Conservation (phyloP, 306 rosid species). For the Amphicarpaea edgeworthii region DNA sequence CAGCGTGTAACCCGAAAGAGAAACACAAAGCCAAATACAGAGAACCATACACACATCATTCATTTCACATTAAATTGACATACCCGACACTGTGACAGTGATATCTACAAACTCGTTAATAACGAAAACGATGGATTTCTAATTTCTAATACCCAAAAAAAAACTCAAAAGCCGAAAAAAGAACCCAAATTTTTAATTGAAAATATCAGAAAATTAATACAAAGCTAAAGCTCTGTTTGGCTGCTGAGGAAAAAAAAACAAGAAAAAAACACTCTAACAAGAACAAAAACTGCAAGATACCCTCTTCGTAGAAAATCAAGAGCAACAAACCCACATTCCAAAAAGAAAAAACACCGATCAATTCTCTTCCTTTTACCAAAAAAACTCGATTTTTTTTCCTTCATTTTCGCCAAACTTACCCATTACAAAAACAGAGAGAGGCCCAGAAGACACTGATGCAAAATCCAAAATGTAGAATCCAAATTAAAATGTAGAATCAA, state of each 20-base stretch:
- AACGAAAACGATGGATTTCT: slow-evolving; percentile 40
- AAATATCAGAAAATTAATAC: not conserved
- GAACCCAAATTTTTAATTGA: not conserved
- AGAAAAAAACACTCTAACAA: slow-evolving; percentile 16
- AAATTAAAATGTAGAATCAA: slow-evolving; percentile 21
- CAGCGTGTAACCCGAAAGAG: slow-evolving; percentile 16
- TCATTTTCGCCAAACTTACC: slow-evolving; percentile 28
- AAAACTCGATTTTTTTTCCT: slow-evolving; percentile 27
- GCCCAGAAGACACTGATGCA: slow-evolving; percentile 8
- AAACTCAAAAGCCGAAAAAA: slow-evolving; percentile 35
- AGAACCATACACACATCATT: slow-evolving; percentile 19
- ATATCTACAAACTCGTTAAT: slow-evolving; percentile 20
- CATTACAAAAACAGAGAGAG: not conserved
- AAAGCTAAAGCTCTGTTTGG: slow-evolving; percentile 43
- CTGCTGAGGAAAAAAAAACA: slow-evolving; percentile 8
- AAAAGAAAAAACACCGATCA: slow-evolving; percentile 1
- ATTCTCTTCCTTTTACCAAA: not conserved
- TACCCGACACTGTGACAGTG: slow-evolving; percentile 4
- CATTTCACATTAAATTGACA: slow-evolving; percentile 15
- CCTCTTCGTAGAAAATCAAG: slow-evolving; percentile 13
- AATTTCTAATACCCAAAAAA: slow-evolving; percentile 30
- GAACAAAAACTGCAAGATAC: slow-evolving; percentile 21
- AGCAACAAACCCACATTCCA: slow-evolving; percentile 37
- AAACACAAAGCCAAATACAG: slow-evolving; percentile 8
- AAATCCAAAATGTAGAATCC: slow-evolving; percentile 36